phyloP scores from a whole-genome alignment of 2,329 filamentous ascomycete species.

The Claviceps sorghi region DNA sequence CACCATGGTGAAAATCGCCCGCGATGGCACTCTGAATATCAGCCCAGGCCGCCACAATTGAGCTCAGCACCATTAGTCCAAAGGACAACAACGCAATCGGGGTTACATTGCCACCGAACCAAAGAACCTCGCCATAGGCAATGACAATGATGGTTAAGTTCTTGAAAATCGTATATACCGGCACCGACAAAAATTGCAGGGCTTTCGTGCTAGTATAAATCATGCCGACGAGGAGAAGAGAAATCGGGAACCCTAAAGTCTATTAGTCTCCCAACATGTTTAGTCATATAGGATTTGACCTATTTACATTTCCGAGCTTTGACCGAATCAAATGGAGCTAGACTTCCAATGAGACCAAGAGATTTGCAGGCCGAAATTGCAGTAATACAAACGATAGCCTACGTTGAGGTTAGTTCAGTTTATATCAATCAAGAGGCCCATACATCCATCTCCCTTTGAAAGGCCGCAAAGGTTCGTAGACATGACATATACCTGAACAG shows the following conservation, averaged over 20 bases:
- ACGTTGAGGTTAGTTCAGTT: constrained; percentile 7
- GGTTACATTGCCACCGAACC: constrained; percentile 90
- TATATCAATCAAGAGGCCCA: background rate
- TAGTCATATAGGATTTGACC: background rate
- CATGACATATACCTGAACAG: constrained; percentile 56
- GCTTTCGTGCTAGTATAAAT: constrained; percentile 97
- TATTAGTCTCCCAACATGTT: background rate
- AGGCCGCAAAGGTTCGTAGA: background rate
- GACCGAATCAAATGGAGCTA: constrained; percentile 66
- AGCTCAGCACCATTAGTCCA: constrained; percentile 90
- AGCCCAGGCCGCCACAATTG: constrained; percentile 89
- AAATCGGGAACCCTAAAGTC: constrained; percentile 77
- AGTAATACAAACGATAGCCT: constrained; percentile 80
- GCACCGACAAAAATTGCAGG: constrained; percentile 89
- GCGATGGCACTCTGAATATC: constrained; percentile 79
- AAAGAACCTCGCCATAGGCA: constrained; percentile 93
- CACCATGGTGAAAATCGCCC: constrained; percentile 39
- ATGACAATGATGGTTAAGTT: constrained; percentile 98
- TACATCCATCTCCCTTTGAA: background rate
- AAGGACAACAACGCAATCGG: constrained; percentile 83
- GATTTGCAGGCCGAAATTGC: constrained; percentile 76
- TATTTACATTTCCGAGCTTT: constrained; percentile 81
- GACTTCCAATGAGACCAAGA: constrained; percentile 65
- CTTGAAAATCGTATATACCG: constrained; percentile 99
- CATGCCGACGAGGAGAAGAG: constrained; percentile 92